Evolutionary conservation across 73 alveolate species (phyloP).

Genomic region (Blepharisma japonicum): DNA sequence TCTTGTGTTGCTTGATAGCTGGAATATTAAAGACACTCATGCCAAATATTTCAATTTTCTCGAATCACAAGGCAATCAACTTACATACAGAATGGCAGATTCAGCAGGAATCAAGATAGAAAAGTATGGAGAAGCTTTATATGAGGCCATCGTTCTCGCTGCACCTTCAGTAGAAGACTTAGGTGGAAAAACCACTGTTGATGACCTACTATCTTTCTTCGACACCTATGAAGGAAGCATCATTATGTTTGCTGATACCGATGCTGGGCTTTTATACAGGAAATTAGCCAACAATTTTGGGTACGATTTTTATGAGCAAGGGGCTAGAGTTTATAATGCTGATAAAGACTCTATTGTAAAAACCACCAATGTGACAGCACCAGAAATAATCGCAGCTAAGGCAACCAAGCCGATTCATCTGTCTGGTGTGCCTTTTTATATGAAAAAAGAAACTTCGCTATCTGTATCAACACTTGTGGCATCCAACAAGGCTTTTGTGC

Average conservation of each 20-base stretch:
- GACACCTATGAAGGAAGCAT: conserved; percentile 30
- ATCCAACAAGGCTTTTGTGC: neutral
- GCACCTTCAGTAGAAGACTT: conserved; percentile 20
- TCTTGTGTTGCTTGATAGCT: neutral
- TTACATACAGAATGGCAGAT: neutral
- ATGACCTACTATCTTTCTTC: conserved; percentile 1
- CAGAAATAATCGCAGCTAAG: neutral
- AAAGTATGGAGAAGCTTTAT: conserved; percentile 17
- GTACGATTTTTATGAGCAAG: conserved; percentile 23
- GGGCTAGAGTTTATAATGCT: conserved; percentile 20
- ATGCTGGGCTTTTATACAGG: conserved; percentile 11
- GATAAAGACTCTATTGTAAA: neutral
- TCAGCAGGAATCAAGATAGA: conserved; percentile 13
- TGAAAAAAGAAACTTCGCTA: neutral
- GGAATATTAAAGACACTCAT: neutral
- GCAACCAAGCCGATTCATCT: neutral
- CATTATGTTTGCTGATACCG: conserved; percentile 28
- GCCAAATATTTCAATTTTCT: neutral
- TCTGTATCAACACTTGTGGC: neutral
- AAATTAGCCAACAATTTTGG: conserved; percentile 32
- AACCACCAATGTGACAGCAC: neutral
- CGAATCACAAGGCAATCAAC: neutral
- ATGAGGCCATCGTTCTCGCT: neutral
- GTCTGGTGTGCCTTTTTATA: conserved; percentile 15
- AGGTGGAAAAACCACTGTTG: neutral